Evolutionary conservation across 148 eudicot species (phyloP), one percentile per base, ranked within the genome.

Genomic region (Agrostemma githago): DNA sequence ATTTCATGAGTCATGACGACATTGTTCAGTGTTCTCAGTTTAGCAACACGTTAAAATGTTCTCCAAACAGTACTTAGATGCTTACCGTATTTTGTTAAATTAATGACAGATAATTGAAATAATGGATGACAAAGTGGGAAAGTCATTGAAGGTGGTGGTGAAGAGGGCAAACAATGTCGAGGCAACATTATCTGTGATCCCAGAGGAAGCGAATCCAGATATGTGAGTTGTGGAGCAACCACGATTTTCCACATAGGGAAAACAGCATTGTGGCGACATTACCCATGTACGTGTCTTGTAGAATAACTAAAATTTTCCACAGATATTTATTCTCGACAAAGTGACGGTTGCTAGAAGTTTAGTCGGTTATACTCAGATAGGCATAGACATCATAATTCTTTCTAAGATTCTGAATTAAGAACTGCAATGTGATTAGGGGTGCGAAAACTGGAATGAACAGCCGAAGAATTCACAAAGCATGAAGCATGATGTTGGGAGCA

Each of bases 141-240:
- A 81, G 83, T 91, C 93, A 6, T 56, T 89, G 63, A 88, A 82
- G 82, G 93, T 74, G 14, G 86, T 87, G 38, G 98, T 94, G 85
- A 91, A 80, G 81, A 84, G 98, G 81, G 82, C 89, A 39, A 84
- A 86, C 15, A 74, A 84, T 78, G 82, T 39, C 59, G 83, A 79
- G 7, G 84, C 61, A 14, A 85, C 78, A 8, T 76, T 91, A 73
- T 84, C 88, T 17, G 97, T 94, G 74, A 85, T 75, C 34, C 97
- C 98, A 0, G 97, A 89, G 79, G 98, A 94, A 82, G 98, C 98
- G 46, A 91, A 94, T 82, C 95, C 95, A 57, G 87, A 87, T 66
- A 85, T 94, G 90, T 94, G 77, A 74, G 17, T 21, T 17, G 15
- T n/a, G 44, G 67, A 6, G 6, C 0, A 44, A 26, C 43, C 44